phyloP scores from a whole-genome alignment of 192 early-diverging fungal genomes.

The Endogone sp. region DNA sequence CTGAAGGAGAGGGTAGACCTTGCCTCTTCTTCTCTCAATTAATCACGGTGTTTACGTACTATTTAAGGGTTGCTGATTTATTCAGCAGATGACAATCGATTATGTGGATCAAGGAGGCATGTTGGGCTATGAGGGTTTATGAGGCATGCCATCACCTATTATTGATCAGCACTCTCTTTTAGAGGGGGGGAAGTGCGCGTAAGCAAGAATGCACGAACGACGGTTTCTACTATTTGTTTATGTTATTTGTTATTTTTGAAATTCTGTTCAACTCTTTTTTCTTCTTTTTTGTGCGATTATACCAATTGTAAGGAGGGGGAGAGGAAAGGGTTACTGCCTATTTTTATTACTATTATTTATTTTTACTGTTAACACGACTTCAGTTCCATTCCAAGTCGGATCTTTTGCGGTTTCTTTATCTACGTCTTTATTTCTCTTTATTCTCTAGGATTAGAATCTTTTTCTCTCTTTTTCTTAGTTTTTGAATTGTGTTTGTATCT shows the following conservation, averaged over 20 bases:
- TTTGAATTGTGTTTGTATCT: no score
- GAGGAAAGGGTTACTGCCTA: no score
- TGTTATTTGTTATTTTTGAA: neutral
- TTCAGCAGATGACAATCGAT: constrained; percentile 1
- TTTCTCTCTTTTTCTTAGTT: no score
- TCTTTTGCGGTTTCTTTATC: no score
- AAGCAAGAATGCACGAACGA: neutral
- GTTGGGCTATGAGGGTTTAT: neutral
- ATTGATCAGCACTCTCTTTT: neutral
- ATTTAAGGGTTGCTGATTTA: neutral
- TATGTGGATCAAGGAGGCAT: neutral
- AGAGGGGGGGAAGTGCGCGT: neutral
- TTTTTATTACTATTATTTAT: no score
- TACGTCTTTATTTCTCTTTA: no score
- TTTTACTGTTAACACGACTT: no score
- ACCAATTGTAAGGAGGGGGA: neutral
- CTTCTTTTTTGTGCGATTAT: neutral
- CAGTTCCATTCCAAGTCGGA: no score
- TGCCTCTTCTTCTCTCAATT: neutral
- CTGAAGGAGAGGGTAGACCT: constrained; percentile 20
- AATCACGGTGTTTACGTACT: neutral
- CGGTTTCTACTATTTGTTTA: neutral
- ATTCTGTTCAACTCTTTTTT: neutral
- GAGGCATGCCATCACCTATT: neutral
- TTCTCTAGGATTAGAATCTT: no score